Conservation (phyloP, 164 flowering plant genomes). For the Hamamelis virginiana region DNA sequence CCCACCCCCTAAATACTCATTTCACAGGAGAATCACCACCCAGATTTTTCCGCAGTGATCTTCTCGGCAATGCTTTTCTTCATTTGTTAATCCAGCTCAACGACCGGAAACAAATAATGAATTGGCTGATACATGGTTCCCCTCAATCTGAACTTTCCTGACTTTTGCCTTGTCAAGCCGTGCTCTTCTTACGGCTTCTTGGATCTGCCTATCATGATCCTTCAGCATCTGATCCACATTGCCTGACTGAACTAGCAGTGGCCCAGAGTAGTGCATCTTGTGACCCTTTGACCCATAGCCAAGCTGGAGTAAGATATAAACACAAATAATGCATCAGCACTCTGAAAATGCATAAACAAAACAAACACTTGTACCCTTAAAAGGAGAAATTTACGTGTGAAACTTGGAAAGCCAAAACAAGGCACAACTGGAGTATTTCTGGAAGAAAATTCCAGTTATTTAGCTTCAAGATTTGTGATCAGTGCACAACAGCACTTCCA, state of each 20-base stretch:
- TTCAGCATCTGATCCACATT: conserved; percentile 89
- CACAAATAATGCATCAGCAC: background rate
- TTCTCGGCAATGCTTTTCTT: background rate
- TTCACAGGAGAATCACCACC: conserved; percentile 2
- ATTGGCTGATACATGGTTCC: conserved; percentile 42
- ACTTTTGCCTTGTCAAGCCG: conserved; percentile 74
- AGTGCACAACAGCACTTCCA: too few species aligned
- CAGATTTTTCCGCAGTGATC: conserved; percentile 6
- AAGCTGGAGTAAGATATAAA: conserved; percentile 32
- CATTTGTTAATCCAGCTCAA: conserved; percentile 17
- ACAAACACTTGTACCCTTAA: too few species aligned
- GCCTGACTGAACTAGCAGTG: conserved; percentile 70
- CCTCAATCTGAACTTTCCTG: conserved; percentile 58
- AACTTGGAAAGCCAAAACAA: too few species aligned
- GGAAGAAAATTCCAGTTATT: too few species aligned
- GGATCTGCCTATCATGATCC: conserved; percentile 93
- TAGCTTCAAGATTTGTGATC: too few species aligned
- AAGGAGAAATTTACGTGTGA: too few species aligned
- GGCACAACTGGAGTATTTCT: too few species aligned
- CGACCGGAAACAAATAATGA: conserved; percentile 54
- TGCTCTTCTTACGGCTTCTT: conserved; percentile 86
- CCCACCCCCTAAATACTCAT: background rate
- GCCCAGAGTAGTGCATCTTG: conserved; percentile 95
- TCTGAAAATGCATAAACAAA: too few species aligned
- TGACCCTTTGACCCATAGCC: conserved; percentile 90